Percentiles rank a stretch among this genome's conserved stretches.
phyloP scores from a whole-genome alignment of 495 filamentous ascomycete species.

The Talaromyces adpressus region DNA sequence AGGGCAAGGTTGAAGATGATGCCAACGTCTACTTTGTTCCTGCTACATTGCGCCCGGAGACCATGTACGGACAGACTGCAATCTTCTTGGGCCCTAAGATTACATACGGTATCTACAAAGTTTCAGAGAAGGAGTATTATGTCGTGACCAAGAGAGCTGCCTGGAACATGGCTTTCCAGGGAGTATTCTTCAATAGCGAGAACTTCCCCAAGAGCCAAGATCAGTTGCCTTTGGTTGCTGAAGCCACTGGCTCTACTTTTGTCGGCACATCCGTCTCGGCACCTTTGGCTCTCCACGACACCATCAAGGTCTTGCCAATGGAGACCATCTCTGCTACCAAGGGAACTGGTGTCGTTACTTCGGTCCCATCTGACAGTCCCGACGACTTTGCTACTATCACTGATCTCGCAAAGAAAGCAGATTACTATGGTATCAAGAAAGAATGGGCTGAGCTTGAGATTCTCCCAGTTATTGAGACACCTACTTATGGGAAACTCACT shows the following conservation, averaged over 20 bases:
- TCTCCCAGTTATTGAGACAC: conserved; percentile 81
- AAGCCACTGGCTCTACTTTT: conserved; percentile 68
- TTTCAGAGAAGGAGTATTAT: conserved; percentile 76
- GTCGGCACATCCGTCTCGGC: conserved; percentile 83
- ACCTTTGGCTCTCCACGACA: conserved; percentile 81
- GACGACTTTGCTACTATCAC: conserved; percentile 88
- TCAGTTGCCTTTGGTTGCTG: conserved; percentile 47
- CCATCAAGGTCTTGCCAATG: conserved; percentile 90
- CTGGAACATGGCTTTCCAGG: conserved; percentile 94
- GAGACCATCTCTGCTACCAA: conserved; percentile 84
- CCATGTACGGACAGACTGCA: conserved; percentile 96
- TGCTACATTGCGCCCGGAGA: conserved; percentile 90
- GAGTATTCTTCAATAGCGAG: conserved; percentile 69
- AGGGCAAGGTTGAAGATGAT: conserved; percentile 70
- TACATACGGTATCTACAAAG: conserved; percentile 84
- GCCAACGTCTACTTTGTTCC: conserved; percentile 85
- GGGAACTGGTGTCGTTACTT: conserved; percentile 94
- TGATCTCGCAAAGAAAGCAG: conserved; percentile 92
- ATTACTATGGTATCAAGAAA: conserved; percentile 93
- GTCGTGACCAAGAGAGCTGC: conserved; percentile 81
- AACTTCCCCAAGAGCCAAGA: conserved; percentile 58
- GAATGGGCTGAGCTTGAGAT: conserved; percentile 93
- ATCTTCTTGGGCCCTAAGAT: conserved; percentile 93
- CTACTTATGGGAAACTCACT: conserved; percentile 77
- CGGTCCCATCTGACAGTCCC: conserved; percentile 88